Base-by-base conservation (phyloP, 192 early-diverging fungal genomes). In the Backusella morwellensis region DNA sequence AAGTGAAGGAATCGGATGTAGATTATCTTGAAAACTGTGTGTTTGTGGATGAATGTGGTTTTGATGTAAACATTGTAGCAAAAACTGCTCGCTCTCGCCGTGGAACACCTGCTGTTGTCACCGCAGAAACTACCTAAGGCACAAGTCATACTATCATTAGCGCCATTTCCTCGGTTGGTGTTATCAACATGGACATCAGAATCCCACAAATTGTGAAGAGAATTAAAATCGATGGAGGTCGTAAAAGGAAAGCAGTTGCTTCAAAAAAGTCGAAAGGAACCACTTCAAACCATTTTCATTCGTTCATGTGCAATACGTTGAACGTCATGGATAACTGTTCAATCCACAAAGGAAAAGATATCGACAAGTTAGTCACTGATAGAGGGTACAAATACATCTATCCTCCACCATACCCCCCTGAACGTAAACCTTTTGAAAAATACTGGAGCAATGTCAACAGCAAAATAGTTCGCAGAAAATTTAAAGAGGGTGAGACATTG, bases 381-480 rank as follows among this genome's bases (percentile, higher is more conserved):
- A 41, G 42, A 11, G 70, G 79, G 1, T 41, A 76, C 34, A 66
- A 40, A 2, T 73, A 50, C 34, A 12, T 69, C 6, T 80, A 72
- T 32, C 54, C 72, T 3, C 73, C 78, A 34, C 42, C 69, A 21
- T 70, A 72, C 15, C 75, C 69, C 3, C 38, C 73, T 19, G 68
- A 47, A 19, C 56, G 75, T 0, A 79, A 75, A n/a, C 78, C 78
- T 4, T 72, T 72, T 21, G 78, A 79, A 42, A 42, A 72, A 7
- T 75, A 63, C 34, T 72, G 78, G 78, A 32, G 2, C 32, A 32
- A 2, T 32, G 2, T 75, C 74, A 17, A 36, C 7, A 8, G 40
- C 41, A 3, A 70, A 70, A 6, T 40, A 38, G 2, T 1, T 32
- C 32, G 32, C 32, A 32, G 32, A 32, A 32, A 32, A 3, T 32